phyloP scores from a whole-genome alignment of 2,329 filamentous ascomycete species.

The Nothophoma quercina region DNA sequence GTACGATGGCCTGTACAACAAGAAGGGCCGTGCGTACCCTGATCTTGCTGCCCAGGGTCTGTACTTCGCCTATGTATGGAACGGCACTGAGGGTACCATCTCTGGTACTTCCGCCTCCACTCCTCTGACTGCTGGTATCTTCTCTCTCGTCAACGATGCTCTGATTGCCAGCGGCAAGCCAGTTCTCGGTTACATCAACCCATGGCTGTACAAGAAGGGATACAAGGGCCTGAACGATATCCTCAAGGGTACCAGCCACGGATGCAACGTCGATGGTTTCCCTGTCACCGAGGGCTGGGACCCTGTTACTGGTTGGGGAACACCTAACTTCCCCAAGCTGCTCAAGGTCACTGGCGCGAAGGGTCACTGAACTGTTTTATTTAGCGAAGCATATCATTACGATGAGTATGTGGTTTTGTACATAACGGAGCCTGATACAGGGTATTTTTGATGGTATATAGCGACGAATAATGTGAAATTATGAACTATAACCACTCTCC shows the following conservation, averaged over 20 bases:
- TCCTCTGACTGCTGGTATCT: constrained; percentile 65
- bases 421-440: background rate
- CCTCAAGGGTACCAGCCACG: constrained; percentile 46
- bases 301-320: constrained; percentile 48
- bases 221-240: constrained; percentile 60
- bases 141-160: constrained; percentile 70
- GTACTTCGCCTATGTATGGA: constrained; percentile 55
- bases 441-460: constrained; percentile 3
- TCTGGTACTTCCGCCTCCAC: constrained; percentile 65
- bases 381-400: background rate
- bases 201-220: constrained; percentile 63
- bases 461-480: constrained; percentile 19
- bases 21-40: constrained; percentile 66
- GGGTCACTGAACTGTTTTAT: constrained; percentile 4
- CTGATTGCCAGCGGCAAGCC: constrained; percentile 59
- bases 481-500: constrained; percentile 2
- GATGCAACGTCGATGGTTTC: constrained; percentile 51
- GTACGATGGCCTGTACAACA: constrained; percentile 60
- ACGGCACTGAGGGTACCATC: constrained; percentile 49
- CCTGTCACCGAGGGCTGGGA: constrained; percentile 48
- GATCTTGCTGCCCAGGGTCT: constrained; percentile 69
- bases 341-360: constrained; percentile 33
- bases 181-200: constrained; percentile 66
- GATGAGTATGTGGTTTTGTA: background rate
- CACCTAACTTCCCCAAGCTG: constrained; percentile 42